Conservation (phyloP, 2,329 filamentous ascomycete genomes). For the Arthrobotrys iridis region DNA sequence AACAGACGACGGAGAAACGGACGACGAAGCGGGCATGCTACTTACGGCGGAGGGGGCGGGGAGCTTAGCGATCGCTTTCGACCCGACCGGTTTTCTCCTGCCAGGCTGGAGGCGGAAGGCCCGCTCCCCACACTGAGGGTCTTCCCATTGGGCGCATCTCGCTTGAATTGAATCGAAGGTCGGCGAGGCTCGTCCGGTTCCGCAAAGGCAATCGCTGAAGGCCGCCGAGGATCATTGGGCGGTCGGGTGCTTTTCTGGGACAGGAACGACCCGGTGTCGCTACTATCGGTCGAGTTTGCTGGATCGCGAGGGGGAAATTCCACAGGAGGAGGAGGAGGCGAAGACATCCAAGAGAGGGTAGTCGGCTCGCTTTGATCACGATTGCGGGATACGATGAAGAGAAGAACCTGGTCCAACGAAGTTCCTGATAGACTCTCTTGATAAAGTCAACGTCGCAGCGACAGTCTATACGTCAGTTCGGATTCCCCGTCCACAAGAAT, state of each 20-base stretch:
- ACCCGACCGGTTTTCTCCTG: slow-evolving; percentile 26
- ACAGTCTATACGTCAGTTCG: not conserved
- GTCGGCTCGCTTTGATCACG: slow-evolving; percentile 7
- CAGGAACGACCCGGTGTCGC: slow-evolving; percentile 40
- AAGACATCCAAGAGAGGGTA: slow-evolving; percentile 52
- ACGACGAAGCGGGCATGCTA: not conserved
- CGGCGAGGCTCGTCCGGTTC: slow-evolving; percentile 49
- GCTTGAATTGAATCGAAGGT: slow-evolving; percentile 50
- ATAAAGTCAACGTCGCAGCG: not conserved
- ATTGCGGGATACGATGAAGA: not conserved
- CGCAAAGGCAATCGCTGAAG: slow-evolving; percentile 48
- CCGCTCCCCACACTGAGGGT: slow-evolving; percentile 33
- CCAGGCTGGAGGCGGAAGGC: slow-evolving; percentile 33
- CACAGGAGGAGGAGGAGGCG: slow-evolving; percentile 31
- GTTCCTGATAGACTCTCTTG: not conserved
- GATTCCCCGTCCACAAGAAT: not conserved
- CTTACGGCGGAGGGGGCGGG: slow-evolving; percentile 59
- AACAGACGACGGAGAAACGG: not conserved
- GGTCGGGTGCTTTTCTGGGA: slow-evolving; percentile 33
- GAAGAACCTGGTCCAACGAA: not conserved
- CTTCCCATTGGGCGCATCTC: slow-evolving; percentile 38
- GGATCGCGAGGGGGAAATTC: slow-evolving; percentile 49
- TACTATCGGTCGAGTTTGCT: slow-evolving; percentile 42
- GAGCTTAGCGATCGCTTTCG: slow-evolving; percentile 57
- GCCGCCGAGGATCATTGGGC: slow-evolving; percentile 37